Conservation (phyloP, 345 rosid species). For the Acer saccharum region DNA sequence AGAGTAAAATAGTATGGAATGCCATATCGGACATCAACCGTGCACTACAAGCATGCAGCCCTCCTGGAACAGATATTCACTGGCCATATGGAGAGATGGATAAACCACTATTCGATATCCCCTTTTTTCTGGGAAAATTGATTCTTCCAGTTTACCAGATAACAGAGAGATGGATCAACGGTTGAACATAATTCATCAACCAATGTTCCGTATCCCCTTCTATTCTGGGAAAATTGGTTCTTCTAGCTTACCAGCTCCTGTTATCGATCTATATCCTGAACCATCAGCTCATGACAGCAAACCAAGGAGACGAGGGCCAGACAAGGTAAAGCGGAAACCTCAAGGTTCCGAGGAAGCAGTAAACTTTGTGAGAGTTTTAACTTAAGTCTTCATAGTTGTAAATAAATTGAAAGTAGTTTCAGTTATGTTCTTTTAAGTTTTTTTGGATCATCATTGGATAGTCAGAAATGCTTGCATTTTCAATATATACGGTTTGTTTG, state of each 20-base stretch:
- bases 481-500: too few species aligned
- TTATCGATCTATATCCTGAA: background rate
- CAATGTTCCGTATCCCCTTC: slow-evolving; percentile 8
- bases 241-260: background rate
- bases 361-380: background rate
- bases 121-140: background rate
- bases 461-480: background rate
- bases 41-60: slow-evolving; percentile 11
- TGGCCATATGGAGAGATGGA: background rate
- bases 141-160: too few species aligned
- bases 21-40: background rate
- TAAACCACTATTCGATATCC: too few species aligned
- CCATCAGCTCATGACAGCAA: background rate
- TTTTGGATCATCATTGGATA: background rate
- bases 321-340: background rate
- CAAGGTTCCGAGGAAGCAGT: background rate
- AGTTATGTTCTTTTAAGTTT: background rate
- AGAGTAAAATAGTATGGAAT: background rate
- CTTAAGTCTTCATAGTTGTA: background rate
- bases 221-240: background rate
- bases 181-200: background rate
- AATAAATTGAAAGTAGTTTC: background rate
- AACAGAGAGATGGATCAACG: background rate
- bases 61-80: background rate
- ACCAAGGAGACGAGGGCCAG: background rate